These are phyloP conservation scores for Scedosporium aurantiacum DNA, from an alignment of 2,329 filamentous ascomycete species.

Conservation along the genomic window DNA sequence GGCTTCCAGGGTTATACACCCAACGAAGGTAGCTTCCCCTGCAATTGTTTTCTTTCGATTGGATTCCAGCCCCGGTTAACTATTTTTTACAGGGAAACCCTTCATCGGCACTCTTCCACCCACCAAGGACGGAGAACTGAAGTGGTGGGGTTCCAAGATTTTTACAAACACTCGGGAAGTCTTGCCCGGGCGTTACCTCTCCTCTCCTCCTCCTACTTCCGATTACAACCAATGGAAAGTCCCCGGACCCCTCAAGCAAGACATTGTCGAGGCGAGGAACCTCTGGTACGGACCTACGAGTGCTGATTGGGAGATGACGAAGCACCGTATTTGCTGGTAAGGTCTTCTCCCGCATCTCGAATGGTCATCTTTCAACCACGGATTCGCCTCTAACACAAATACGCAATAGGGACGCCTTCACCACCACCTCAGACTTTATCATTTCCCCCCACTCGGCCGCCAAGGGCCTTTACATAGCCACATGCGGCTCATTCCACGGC, in stretches of 20 bases:
- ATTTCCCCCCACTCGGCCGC: conserved; percentile 44
- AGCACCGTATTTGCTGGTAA: conserved; percentile 58
- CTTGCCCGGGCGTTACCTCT: conserved; percentile 41
- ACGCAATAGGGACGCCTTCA: conserved; percentile 52
- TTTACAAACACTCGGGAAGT: conserved; percentile 45
- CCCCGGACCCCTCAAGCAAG: conserved; percentile 40
- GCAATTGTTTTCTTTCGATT: neutral
- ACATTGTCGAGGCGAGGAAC: conserved; percentile 44
- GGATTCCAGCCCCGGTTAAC: conserved; percentile 19
- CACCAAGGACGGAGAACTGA: conserved; percentile 36
- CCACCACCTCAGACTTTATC: conserved; percentile 49
- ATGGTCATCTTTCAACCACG: neutral
- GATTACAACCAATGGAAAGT: conserved; percentile 57
- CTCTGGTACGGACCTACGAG: conserved; percentile 49
- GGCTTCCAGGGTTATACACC: conserved; percentile 30
- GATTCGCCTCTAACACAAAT: neutral
- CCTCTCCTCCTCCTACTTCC: conserved; percentile 39
- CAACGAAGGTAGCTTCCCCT: conserved; percentile 20
- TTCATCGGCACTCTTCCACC: conserved; percentile 49
- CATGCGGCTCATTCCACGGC: conserved; percentile 55
- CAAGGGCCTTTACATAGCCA: conserved; percentile 47
- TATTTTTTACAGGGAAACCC: conserved; percentile 27
- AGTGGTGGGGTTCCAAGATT: conserved; percentile 52
- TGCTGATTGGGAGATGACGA: conserved; percentile 44
- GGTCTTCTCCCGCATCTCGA: conserved; percentile 13